Evolutionary conservation across 2,329 filamentous ascomycete genomes (phyloP).

Genomic region (Tolypocladium tundrense): DNA sequence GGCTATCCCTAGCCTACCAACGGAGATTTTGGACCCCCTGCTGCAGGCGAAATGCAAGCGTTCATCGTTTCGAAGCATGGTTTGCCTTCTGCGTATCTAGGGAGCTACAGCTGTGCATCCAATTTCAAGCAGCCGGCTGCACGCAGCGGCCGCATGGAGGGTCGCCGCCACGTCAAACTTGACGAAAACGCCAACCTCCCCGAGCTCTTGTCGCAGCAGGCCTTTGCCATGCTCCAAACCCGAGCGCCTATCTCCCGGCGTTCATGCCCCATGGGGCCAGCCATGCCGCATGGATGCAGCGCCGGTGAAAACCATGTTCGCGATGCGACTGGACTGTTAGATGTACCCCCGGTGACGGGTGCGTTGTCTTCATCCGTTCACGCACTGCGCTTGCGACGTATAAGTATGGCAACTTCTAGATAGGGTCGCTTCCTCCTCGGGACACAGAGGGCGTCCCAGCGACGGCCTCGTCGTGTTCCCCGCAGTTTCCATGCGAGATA

Average conservation of each 20-base stretch:
- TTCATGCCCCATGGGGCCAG: background rate
- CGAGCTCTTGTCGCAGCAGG: background rate
- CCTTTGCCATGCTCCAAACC: background rate
- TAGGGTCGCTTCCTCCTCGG: background rate
- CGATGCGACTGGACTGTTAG: background rate
- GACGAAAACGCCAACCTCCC: background rate
- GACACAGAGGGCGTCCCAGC: background rate
- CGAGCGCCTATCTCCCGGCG: background rate
- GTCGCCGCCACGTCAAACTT: background rate
- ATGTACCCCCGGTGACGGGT: background rate
- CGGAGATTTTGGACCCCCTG: background rate
- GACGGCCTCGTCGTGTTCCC: background rate
- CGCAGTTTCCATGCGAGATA: constrained; percentile 1
- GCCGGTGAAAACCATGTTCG: background rate
- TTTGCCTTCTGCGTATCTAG: background rate
- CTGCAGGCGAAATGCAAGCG: background rate
- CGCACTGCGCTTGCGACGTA: background rate
- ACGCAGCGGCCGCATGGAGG: background rate
- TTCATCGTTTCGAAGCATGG: background rate
- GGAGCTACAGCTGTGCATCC: background rate
- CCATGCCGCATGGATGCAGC: background rate
- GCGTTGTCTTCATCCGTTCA: background rate
- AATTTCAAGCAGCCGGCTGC: background rate
- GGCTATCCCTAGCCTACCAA: background rate
- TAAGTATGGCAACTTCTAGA: background rate